A percentile compares a stretch with the other conserved stretches of the same genome.
Conservation (phyloP, 1,284 basidiomycete species). For the Thecaphora thlaspeos region DNA sequence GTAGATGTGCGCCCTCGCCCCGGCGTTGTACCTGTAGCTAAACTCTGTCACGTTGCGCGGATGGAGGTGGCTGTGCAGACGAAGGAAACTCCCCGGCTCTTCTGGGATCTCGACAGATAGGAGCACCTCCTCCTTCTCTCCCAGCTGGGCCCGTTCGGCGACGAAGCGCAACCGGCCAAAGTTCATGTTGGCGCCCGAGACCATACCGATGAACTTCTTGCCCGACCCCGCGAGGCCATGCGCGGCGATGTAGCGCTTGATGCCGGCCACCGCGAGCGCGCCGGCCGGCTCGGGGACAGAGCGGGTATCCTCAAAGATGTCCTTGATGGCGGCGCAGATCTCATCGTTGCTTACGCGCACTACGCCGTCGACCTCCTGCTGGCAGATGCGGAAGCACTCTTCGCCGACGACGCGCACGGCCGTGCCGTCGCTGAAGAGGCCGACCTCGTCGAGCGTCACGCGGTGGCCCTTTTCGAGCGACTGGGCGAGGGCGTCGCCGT, state of each 20-base stretch:
- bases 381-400: constrained; percentile 90
- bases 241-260: constrained; percentile 81
- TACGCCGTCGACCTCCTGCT: constrained; percentile 78
- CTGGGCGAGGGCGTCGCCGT: constrained; percentile 87
- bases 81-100: constrained; percentile 83
- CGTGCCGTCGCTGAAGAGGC: constrained; percentile 97
- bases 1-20: constrained; percentile 73
- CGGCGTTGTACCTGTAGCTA: constrained; percentile 73
- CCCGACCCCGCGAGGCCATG: constrained; percentile 78
- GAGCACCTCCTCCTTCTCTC: constrained; percentile 89
- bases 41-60: constrained; percentile 96
- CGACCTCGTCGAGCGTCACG: constrained; percentile 82
- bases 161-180: constrained; percentile 95
- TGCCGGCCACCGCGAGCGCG: constrained; percentile 86
- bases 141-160: constrained; percentile 93
- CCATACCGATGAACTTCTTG: constrained; percentile 84
- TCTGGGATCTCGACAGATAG: constrained; percentile 92
- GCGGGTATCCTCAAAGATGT: constrained; percentile 76
- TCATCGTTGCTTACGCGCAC: constrained; percentile 90
- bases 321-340: constrained; percentile 97
- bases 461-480: constrained; percentile 68
- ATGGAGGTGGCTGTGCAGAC: constrained; percentile 80
- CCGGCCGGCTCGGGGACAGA: constrained; percentile 84
- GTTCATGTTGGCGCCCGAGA: constrained; percentile 99
- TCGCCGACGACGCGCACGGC: constrained; percentile 95